Evolutionary conservation across 179 eudicot genomes (phyloP).

Genomic region (Spergularia azorica): DNA sequence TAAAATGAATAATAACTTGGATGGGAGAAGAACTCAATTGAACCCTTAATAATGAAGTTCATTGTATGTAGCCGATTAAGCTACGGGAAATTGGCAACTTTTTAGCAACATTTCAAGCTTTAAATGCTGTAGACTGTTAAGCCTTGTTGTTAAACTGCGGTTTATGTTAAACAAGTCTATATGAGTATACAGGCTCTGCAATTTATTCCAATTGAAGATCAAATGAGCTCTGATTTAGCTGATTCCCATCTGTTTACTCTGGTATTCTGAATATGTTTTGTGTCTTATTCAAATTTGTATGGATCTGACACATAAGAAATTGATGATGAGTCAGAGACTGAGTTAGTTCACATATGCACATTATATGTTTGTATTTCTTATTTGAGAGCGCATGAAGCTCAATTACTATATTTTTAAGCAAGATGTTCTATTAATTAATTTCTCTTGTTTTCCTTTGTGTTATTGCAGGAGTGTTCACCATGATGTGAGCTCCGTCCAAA

Average conservation of each 20-base stretch:
- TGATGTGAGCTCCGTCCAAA: conserved; percentile 43
- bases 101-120: too few species aligned
- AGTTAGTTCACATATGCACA: background rate
- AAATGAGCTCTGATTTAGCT: conserved; percentile 9
- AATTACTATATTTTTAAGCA: background rate
- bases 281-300: background rate
- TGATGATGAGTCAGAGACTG: background rate
- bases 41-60: too few species aligned
- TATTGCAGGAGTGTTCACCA: conserved; percentile 45
- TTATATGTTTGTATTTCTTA: background rate
- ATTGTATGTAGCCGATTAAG: too few species aligned
- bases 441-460: conserved; percentile 9
- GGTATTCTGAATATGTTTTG: background rate
- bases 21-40: too few species aligned
- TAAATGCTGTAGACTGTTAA: too few species aligned
- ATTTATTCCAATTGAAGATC: too few species aligned
- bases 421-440: background rate
- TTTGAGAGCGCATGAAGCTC: background rate
- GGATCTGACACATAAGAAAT: background rate
- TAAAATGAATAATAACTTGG: too few species aligned
- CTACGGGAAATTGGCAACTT: too few species aligned
- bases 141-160: too few species aligned
- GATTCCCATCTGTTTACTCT: background rate
- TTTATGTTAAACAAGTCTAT: too few species aligned
- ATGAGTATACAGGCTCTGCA: too few species aligned